Evolutionary conservation across 2,329 filamentous ascomycete genomes (phyloP).

Genomic region (Trichoderma sp.): DNA sequence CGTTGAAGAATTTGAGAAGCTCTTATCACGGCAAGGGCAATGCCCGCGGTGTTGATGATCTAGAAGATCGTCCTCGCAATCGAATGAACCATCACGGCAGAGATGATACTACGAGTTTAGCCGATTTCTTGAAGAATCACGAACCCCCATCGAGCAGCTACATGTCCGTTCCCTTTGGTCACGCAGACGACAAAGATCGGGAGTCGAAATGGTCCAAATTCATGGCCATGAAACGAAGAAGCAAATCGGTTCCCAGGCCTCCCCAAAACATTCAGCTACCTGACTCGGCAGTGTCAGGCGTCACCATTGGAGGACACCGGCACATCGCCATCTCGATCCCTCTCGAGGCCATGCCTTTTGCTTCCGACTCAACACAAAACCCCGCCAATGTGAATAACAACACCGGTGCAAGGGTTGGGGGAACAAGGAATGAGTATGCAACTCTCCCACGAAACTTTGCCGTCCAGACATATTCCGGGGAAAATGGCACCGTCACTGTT

Average conservation of each 20-base stretch:
- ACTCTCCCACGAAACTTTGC: conserved; percentile 23
- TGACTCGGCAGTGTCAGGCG: conserved; percentile 57
- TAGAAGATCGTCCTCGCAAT: conserved; percentile 26
- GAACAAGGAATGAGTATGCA: neutral
- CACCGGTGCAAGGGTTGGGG: neutral
- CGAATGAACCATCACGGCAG: conserved; percentile 24
- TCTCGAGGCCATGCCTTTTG: conserved; percentile 49
- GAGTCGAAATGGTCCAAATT: conserved; percentile 46
- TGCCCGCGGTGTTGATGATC: neutral
- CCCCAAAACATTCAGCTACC: conserved; percentile 46
- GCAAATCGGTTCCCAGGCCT: conserved; percentile 36
- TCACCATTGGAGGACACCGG: conserved; percentile 53
- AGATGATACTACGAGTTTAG: conserved; percentile 40
- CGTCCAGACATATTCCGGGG: conserved; percentile 36
- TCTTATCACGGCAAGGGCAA: neutral
- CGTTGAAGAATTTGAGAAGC: neutral
- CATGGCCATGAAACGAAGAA: conserved; percentile 41
- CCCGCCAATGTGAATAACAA: conserved; percentile 32
- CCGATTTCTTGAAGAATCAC: conserved; percentile 52
- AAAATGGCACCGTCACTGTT: conserved; percentile 41
- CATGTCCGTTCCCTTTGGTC: conserved; percentile 47
- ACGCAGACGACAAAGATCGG: conserved; percentile 31
- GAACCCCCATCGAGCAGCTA: conserved; percentile 52
- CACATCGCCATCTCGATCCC: conserved; percentile 65
- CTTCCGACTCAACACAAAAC: conserved; percentile 37